phyloP scores from a whole-genome alignment of 2,329 filamentous ascomycete genomes.

The Colletotrichum musicola region DNA sequence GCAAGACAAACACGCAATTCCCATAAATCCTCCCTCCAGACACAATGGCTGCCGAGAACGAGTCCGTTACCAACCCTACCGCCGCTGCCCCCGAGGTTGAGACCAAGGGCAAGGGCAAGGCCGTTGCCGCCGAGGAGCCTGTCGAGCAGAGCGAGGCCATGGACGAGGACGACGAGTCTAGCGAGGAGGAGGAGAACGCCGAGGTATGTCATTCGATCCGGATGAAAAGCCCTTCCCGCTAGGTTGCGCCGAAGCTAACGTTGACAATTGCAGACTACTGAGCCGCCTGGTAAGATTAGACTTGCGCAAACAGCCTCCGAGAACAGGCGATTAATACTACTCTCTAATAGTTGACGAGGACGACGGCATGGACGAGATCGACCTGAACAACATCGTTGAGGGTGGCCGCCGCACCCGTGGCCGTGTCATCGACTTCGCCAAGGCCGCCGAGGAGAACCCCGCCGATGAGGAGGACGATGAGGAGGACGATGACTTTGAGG shows the following conservation, averaged over 20 bases:
- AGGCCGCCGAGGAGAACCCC: slow-evolving; percentile 84
- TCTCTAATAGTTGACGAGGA: slow-evolving; percentile 71
- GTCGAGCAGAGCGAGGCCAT: slow-evolving; percentile 72
- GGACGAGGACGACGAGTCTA: slow-evolving; percentile 82
- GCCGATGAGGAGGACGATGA: slow-evolving; percentile 85
- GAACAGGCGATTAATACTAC: slow-evolving; percentile 46
- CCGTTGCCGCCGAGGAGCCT: slow-evolving; percentile 63
- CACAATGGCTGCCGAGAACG: slow-evolving; percentile 65
- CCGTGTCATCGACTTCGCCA: slow-evolving; percentile 91
- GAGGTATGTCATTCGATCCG: slow-evolving; percentile 58
- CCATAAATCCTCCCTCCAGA: slow-evolving; percentile 13
- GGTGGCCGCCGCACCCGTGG: slow-evolving; percentile 88
- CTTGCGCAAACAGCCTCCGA: slow-evolving; percentile 24
- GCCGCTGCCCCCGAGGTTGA: slow-evolving; percentile 59
- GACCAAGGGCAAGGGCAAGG: slow-evolving; percentile 92
- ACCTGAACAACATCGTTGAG: slow-evolving; percentile 86
- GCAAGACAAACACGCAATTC: slow-evolving; percentile 38
- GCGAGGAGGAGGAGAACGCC: slow-evolving; percentile 73
- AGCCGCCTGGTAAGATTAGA: slow-evolving; percentile 41
- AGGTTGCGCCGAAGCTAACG: slow-evolving; percentile 31
- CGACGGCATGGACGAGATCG: slow-evolving; percentile 92
- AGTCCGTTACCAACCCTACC: slow-evolving; percentile 60
- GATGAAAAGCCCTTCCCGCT: not conserved
- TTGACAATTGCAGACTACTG: slow-evolving; percentile 41
- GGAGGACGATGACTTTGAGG: slow-evolving; percentile 77